Evolutionary conservation across 2,329 filamentous ascomycete species (phyloP).

Genomic region (Xylaria sp.): DNA sequence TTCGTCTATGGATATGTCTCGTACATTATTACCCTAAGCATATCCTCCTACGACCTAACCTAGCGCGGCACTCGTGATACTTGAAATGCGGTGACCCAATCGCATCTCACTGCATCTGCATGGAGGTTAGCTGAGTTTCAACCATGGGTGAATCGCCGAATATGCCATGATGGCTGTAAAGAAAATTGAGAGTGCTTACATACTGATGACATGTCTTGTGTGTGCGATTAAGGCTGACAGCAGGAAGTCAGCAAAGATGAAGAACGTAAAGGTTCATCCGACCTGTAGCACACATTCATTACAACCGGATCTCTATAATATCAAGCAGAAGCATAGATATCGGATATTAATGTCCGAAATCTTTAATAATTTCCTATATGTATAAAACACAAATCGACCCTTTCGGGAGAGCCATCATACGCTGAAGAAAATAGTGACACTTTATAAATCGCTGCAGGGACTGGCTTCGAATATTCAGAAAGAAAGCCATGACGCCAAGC

Average conservation of each 20-base stretch:
- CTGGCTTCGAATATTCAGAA: no score
- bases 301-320: no score
- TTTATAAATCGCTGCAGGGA: not conserved
- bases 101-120: not conserved
- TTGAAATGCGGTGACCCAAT: not conserved
- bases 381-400: not conserved
- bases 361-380: no score
- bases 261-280: no score
- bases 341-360: no score
- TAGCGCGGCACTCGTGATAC: not conserved
- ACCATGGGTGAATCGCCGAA: no score
- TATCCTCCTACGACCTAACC: not conserved
- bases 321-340: no score
- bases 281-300: no score
- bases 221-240: not conserved
- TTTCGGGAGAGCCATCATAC: not conserved
- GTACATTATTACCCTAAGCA: not conserved
- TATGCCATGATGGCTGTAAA: not conserved
- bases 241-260: no score
- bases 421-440: not conserved
- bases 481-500: no score
- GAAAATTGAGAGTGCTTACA: not conserved
- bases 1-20: not conserved
- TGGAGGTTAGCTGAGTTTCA: not conserved
- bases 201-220: not conserved